Conservation (phyloP, 208 protist genomes). For the Hexamita inflata region DNA sequence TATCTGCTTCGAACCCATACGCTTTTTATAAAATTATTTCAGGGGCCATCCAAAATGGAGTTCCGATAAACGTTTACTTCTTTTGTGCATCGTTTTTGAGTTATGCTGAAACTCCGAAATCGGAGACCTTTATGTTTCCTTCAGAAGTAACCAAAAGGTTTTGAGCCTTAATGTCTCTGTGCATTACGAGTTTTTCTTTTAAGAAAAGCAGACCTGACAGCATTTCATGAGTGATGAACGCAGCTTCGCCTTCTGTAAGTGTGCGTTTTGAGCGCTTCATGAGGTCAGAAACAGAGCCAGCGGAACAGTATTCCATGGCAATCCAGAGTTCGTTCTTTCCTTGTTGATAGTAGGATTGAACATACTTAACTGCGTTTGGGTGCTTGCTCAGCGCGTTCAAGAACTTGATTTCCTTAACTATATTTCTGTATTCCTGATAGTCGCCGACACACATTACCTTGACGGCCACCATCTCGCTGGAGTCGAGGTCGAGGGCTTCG, state of each 20-base stretch:
- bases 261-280: slow-evolving; percentile 48
- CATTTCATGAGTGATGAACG: slow-evolving; percentile 33
- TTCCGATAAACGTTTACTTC: slow-evolving; percentile 65
- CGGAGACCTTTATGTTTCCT: slow-evolving; percentile 61
- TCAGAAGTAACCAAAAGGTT: slow-evolving; percentile 48
- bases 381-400: slow-evolving; percentile 39
- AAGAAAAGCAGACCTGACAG: slow-evolving; percentile 61
- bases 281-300: slow-evolving; percentile 59
- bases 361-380: slow-evolving; percentile 51
- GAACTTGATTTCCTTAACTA: slow-evolving; percentile 50
- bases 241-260: slow-evolving; percentile 51
- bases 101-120: slow-evolving; percentile 68
- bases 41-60: slow-evolving; percentile 65
- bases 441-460: too few relatives aligned
- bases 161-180: slow-evolving; percentile 69
- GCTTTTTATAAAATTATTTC: slow-evolving; percentile 14
- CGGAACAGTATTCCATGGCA: slow-evolving; percentile 54
- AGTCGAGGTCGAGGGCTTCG: too few relatives aligned
- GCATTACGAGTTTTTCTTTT: slow-evolving; percentile 62
- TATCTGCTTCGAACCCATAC: slow-evolving; percentile 43
- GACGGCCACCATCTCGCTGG: too few relatives aligned
- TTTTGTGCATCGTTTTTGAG: slow-evolving; percentile 52
- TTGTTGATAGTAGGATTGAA: slow-evolving; percentile 40
- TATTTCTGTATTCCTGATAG: not conserved
- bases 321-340: slow-evolving; percentile 42